These are phyloP conservation scores for Clathrus columnatus DNA, from an alignment of 768 basidiomycete species.

Conservation along the genomic window DNA sequence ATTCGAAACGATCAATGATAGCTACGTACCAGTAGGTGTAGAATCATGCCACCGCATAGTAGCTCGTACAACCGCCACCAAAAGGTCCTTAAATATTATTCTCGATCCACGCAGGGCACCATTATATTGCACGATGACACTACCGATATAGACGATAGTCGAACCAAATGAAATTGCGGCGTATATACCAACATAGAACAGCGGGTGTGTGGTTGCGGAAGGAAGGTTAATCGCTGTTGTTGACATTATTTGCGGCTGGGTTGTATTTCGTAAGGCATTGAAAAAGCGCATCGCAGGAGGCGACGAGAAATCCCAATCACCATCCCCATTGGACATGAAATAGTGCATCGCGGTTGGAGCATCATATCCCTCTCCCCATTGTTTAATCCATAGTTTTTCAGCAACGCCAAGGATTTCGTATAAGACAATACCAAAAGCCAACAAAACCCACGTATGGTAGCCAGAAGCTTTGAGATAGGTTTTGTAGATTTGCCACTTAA, in stretches of 20 bases:
- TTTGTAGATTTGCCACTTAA: slow-evolving; percentile 63
- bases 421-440: slow-evolving; percentile 10
- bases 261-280: slow-evolving; percentile 1
- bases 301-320: slow-evolving; percentile 3
- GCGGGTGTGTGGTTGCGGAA: slow-evolving; percentile 44
- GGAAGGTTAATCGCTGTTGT: slow-evolving; percentile 12
- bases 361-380: slow-evolving; percentile 25
- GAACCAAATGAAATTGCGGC: slow-evolving; percentile 47
- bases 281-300: background rate
- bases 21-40: slow-evolving; percentile 59
- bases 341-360: background rate
- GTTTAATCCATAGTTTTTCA: slow-evolving; percentile 71
- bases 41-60: slow-evolving; percentile 83
- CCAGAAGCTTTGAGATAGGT: slow-evolving; percentile 62
- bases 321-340: background rate
- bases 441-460: slow-evolving; percentile 13
- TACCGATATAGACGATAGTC: slow-evolving; percentile 38
- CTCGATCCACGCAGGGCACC: slow-evolving; percentile 42
- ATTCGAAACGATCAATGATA: background rate
- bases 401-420: slow-evolving; percentile 40
- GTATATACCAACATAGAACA: slow-evolving; percentile 67
- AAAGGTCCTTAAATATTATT: slow-evolving; percentile 37
- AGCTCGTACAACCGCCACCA: slow-evolving; percentile 65
- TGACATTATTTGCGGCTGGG: slow-evolving; percentile 1
- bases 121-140: slow-evolving; percentile 47